Evolutionary conservation across 169 alveolate species (phyloP).

Genomic region (Plasmodium inui): DNA sequence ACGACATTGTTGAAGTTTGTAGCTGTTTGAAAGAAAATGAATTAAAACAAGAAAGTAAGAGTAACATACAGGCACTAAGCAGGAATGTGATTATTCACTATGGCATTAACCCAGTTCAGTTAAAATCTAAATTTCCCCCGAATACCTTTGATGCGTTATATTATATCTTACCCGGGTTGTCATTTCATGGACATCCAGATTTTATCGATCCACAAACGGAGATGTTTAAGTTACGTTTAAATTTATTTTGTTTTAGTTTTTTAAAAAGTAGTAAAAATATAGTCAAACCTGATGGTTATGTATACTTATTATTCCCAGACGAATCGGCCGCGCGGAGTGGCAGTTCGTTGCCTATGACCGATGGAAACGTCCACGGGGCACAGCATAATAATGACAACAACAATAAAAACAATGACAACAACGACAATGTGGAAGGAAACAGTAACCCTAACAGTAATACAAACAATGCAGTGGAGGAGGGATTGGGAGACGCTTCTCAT

Average conservation of each 20-base stretch:
- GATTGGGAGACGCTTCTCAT: not conserved
- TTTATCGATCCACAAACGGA: slow-evolving; percentile 78
- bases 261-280: slow-evolving; percentile 76
- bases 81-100: slow-evolving; percentile 74
- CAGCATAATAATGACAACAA: not conserved
- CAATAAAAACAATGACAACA: not conserved
- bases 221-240: slow-evolving; percentile 77
- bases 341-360: not conserved
- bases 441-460: not conserved
- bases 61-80: slow-evolving; percentile 33
- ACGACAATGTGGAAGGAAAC: not conserved
- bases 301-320: slow-evolving; percentile 75
- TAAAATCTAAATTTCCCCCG: slow-evolving; percentile 62
- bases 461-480: not conserved
- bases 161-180: slow-evolving; percentile 73
- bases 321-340: not conserved
- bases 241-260: slow-evolving; percentile 80
- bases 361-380: not conserved
- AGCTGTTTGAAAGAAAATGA: slow-evolving; percentile 76
- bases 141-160: slow-evolving; percentile 76
- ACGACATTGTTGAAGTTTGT: slow-evolving; percentile 68
- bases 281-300: slow-evolving; percentile 75
- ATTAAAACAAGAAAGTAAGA: slow-evolving; percentile 71
- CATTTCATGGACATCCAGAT: slow-evolving; percentile 77
- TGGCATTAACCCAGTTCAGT: slow-evolving; percentile 80